Evolutionary conservation across 1,139 yeast species (phyloP).

Genomic region (Candida sp.): DNA sequence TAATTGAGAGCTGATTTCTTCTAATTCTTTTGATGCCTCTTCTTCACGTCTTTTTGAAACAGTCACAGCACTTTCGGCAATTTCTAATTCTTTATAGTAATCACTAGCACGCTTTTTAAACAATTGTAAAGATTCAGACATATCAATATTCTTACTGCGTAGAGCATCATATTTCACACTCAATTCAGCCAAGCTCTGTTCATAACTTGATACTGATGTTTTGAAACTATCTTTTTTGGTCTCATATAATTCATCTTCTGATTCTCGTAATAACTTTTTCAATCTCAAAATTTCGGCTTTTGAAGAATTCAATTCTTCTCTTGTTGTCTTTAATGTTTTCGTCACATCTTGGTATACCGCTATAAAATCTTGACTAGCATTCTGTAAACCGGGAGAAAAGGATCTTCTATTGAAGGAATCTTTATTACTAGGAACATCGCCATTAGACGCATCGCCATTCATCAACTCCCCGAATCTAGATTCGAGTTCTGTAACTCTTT

Average conservation of each 20-base stretch:
- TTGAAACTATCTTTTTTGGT: constrained; percentile 33
- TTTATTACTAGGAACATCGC: constrained; percentile 9
- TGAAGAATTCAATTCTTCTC: constrained; percentile 48
- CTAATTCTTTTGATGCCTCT: constrained; percentile 51
- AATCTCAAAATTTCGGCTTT: constrained; percentile 51
- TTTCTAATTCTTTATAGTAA: constrained; percentile 69
- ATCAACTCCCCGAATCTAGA: constrained; percentile 24
- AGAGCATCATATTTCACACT: constrained; percentile 54
- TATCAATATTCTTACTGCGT: constrained; percentile 47
- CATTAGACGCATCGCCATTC: constrained; percentile 10
- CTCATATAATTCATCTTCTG: constrained; percentile 45
- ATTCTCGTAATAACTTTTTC: constrained; percentile 45
- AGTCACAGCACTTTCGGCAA: constrained; percentile 72
- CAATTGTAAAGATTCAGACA: constrained; percentile 51
- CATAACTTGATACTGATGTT: constrained; percentile 37
- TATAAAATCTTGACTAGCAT: constrained; percentile 43
- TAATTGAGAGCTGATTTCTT: constrained; percentile 52
- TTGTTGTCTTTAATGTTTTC: constrained; percentile 44
- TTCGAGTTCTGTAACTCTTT: constrained; percentile 32
- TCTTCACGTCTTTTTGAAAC: constrained; percentile 63
- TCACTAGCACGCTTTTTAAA: constrained; percentile 76
- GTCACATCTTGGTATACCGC: constrained; percentile 56
- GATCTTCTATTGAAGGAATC: not conserved
- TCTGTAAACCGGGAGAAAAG: constrained; percentile 11
- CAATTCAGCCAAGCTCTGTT: constrained; percentile 37